Evolutionary conservation across 116 monocot genomes (phyloP).

Genomic region (Papilionanthe hybrid): DNA sequence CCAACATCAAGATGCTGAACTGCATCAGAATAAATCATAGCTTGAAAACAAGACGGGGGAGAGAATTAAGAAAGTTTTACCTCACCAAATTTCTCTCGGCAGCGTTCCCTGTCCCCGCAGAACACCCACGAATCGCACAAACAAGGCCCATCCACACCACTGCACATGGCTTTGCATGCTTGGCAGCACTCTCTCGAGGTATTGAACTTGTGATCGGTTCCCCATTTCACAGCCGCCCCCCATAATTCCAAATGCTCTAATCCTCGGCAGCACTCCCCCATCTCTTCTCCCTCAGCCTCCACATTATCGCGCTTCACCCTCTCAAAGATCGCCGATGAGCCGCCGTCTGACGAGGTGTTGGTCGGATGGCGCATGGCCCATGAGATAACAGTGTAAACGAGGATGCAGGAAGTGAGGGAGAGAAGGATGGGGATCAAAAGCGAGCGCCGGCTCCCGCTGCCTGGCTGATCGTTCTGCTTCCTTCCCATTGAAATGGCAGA

Average conservation of each 20-base stretch:
- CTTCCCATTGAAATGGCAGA: constrained; percentile 13
- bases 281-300: neutral
- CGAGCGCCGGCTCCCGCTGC: constrained; percentile 13
- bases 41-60: neutral
- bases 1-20: no score
- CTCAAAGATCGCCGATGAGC: neutral
- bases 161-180: constrained; percentile 82
- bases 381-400: constrained; percentile 44
- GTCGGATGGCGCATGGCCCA: neutral
- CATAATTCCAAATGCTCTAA: constrained; percentile 68
- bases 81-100: constrained; percentile 89
- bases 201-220: constrained; percentile 63
- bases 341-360: neutral
- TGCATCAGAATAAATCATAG: neutral
- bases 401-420: constrained; percentile 24
- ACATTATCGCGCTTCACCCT: no score
- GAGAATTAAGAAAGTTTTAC: constrained; percentile 21
- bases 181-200: constrained; percentile 64
- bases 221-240: constrained; percentile 85
- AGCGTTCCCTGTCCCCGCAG: constrained; percentile 67
- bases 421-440: constrained; percentile 24
- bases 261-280: constrained; percentile 71
- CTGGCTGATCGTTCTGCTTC: constrained; percentile 11
- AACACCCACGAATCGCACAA: constrained; percentile 96
- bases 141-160: constrained; percentile 48